Evolutionary conservation across 2,329 filamentous ascomycete species (phyloP).

Genomic region (Graphium sp.): DNA sequence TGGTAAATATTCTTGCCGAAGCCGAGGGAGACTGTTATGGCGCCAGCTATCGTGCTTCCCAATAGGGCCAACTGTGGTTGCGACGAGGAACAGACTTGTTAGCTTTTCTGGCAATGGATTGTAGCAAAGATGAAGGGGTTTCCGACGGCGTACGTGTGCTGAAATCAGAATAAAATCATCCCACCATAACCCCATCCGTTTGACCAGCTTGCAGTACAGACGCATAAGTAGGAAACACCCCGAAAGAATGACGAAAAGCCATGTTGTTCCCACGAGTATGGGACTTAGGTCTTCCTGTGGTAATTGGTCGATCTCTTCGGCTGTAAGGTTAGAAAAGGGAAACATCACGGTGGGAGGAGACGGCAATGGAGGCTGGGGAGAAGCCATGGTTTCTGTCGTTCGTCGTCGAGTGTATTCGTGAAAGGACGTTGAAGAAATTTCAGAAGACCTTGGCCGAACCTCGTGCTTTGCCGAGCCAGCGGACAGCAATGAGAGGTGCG

Average conservation of each 20-base stretch:
- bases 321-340: not conserved
- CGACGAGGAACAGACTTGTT: too few species aligned
- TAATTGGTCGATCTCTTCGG: constrained; percentile 1
- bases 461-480: not conserved
- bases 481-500: not conserved
- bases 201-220: constrained; percentile 18
- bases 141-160: constrained; percentile 14
- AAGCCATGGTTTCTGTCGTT: not conserved
- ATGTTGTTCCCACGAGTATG: constrained; percentile 2
- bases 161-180: constrained; percentile 17
- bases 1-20: constrained; percentile 8
- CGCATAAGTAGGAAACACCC: constrained; percentile 11
- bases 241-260: constrained; percentile 5
- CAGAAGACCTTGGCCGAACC: not conserved
- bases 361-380: not conserved
- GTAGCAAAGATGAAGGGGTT: not conserved
- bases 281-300: constrained; percentile 4
- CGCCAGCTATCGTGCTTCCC: not conserved
- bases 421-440: too few species aligned
- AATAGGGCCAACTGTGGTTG: constrained; percentile 4
- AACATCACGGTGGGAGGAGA: not conserved
- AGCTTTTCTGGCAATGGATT: not conserved
- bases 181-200: constrained; percentile 17
- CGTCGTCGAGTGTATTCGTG: not conserved
- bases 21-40: constrained; percentile 5